These are phyloP conservation scores for Aurinia saxatilis DNA, from an alignment of 345 rosid species.

Conservation along the genomic window DNA sequence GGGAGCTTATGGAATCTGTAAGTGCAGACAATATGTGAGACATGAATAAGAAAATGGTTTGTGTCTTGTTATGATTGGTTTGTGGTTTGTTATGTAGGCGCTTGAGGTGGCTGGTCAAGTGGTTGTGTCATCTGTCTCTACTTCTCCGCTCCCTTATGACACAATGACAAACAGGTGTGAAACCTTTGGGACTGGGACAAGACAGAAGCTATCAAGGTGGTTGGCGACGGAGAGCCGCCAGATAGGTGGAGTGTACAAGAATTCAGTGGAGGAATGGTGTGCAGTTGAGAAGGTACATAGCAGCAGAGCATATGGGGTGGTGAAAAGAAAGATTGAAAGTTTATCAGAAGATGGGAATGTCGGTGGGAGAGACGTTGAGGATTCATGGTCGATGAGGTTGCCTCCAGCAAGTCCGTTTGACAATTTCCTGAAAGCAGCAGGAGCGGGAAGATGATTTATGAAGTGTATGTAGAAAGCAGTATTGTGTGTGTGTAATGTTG, in stretches of 20 bases:
- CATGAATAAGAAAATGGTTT: background rate
- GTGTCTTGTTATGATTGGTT: slow-evolving; percentile 4
- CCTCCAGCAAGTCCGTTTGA: slow-evolving; percentile 94
- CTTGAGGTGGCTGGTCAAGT: slow-evolving; percentile 96
- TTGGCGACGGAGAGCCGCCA: slow-evolving; percentile 55
- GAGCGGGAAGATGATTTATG: slow-evolving; percentile 30
- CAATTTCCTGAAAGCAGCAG: slow-evolving; percentile 90
- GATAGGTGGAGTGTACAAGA: slow-evolving; percentile 13
- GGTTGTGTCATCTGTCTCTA: slow-evolving; percentile 67
- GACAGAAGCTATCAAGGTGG: slow-evolving; percentile 92
- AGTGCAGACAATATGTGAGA: background rate
- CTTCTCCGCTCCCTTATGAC: slow-evolving; percentile 82
- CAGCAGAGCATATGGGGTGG: background rate
- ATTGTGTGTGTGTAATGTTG: slow-evolving; percentile 13
- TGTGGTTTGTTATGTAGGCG: slow-evolving; percentile 46
- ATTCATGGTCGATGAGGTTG: slow-evolving; percentile 52
- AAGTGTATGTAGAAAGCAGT: slow-evolving; percentile 12
- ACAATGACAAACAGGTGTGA: slow-evolving; percentile 81
- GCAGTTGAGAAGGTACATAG: slow-evolving; percentile 43
- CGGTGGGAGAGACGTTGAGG: slow-evolving; percentile 28
- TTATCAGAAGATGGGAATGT: slow-evolving; percentile 13
- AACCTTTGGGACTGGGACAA: slow-evolving; percentile 67
- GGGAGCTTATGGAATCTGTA: slow-evolving; percentile 92
- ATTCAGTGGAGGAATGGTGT: slow-evolving; percentile 13
- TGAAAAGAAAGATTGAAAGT: slow-evolving; percentile 8